Evolutionary conservation across 1,139 yeast genomes (phyloP).

Genomic region (Taiozyma sp.): DNA sequence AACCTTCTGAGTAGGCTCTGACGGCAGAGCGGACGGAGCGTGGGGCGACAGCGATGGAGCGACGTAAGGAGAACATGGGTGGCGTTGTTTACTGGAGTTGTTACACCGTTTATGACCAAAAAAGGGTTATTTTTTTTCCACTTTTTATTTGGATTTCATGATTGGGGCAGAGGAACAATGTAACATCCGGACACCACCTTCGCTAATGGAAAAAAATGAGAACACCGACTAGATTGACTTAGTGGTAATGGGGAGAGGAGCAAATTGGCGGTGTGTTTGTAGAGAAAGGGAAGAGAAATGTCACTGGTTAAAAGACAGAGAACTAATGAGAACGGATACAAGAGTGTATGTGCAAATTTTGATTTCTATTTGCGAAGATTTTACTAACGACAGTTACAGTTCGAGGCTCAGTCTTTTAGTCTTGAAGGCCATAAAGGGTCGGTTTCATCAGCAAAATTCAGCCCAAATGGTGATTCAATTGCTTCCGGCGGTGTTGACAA

Average conservation of each 20-base stretch:
- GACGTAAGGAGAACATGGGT: constrained; percentile 27
- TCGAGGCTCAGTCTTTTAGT: constrained; percentile 12
- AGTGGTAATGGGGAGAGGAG: no score
- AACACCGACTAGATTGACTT: background rate
- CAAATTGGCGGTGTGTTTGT: background rate
- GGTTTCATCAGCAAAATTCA: constrained; percentile 42
- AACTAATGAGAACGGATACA: background rate
- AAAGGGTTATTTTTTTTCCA: constrained; percentile 2
- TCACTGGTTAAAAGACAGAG: constrained; percentile 21
- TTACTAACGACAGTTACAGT: constrained; percentile 4
- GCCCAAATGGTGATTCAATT: constrained; percentile 35
- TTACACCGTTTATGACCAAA: background rate
- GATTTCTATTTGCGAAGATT: constrained; percentile 2
- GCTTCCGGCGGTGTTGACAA: constrained; percentile 55
- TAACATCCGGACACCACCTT: constrained; percentile 14
- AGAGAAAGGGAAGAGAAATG: constrained; percentile 6
- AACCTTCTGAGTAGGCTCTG: constrained; percentile 49
- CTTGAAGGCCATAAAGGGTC: constrained; percentile 48
- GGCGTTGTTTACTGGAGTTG: background rate
- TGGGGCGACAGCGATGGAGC: constrained; percentile 31
- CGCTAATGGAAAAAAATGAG: background rate
- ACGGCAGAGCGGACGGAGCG: constrained; percentile 28
- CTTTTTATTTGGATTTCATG: constrained; percentile 3
- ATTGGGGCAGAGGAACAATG: constrained; percentile 12
- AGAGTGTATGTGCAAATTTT: constrained; percentile 1